Evolutionary conservation across 106 monocot species (phyloP), one percentile per base, ranked within the genome.

Genomic region (Allium cepa): DNA sequence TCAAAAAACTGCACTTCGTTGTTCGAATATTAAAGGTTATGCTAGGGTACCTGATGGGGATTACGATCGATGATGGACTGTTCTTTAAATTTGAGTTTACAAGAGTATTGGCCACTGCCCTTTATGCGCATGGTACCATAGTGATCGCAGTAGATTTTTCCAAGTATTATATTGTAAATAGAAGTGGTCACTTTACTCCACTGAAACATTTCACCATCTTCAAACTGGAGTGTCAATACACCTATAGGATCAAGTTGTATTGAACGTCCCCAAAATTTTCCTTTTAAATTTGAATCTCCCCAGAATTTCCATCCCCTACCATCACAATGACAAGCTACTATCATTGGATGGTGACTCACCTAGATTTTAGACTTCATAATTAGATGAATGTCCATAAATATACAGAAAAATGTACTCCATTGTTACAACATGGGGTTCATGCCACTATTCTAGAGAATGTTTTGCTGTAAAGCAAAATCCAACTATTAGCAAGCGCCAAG

Each of bases 301-400:
- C 90, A 90, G 60, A 94, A 94, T 64, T 87, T 94, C 94, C 94
- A 94, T 46, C 94, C 94, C 79, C 73, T 84, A 48, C 90, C 94
- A 57, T 90, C 90, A 76, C 94, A 94, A 53, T 94, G 94, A 69
- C 94, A 94, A 63, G 94, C 94, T 66, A 94, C 94, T 66, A 90
- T 68, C 94, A 94, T 85, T 52, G 94, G 94, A 52, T 90, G 94
- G 74, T 94, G 94, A 81, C 94, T 94, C n/a, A 94, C 94, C 94
- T 94, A 76, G 26, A 27, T 11, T 17, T 22, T 7, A 62, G 82
- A 69, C 16, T 50, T 26, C 61, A 61, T 26, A 11, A 46, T 28
- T 13, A 36, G 45, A 63, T 16, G 47, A 3, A 68, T 53, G 18
- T n/a, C 4, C 53, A 62, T 63, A 22, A 36, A 36, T 36, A 36